phyloP scores from a whole-genome alignment of 1,139 yeast species.

The Saccharomyces pastorianus region DNA sequence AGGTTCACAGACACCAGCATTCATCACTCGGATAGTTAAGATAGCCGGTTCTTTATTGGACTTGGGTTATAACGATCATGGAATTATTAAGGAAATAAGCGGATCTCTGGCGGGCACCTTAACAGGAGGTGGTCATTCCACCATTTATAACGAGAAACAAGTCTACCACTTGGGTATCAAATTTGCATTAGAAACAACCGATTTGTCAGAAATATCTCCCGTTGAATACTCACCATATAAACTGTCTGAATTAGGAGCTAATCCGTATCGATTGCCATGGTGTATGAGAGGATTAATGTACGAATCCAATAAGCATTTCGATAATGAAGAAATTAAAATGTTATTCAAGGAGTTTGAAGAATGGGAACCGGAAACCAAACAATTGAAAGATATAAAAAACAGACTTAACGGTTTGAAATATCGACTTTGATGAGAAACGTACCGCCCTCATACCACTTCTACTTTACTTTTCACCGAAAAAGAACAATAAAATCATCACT shows the following conservation, averaged over 20 bases:
- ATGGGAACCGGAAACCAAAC: slow-evolving; percentile 83
- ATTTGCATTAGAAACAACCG: slow-evolving; percentile 69
- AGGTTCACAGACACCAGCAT: slow-evolving; percentile 42
- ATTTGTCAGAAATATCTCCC: slow-evolving; percentile 38
- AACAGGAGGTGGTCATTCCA: slow-evolving; percentile 93
- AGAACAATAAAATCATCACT: neutral
- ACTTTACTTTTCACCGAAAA: neutral
- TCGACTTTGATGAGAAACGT: slow-evolving; percentile 22
- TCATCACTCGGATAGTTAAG: slow-evolving; percentile 42
- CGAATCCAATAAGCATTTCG: slow-evolving; percentile 39
- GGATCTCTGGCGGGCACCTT: slow-evolving; percentile 79
- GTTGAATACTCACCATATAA: slow-evolving; percentile 54
- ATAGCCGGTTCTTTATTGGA: slow-evolving; percentile 48
- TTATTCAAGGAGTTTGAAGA: slow-evolving; percentile 63
- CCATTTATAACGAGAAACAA: slow-evolving; percentile 72
- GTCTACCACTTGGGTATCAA: slow-evolving; percentile 77
- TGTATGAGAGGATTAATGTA: slow-evolving; percentile 73
- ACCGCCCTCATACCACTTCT: neutral
- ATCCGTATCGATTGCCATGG: slow-evolving; percentile 89
- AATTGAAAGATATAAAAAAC: slow-evolving; percentile 72
- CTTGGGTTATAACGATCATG: slow-evolving; percentile 64
- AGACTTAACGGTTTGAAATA: slow-evolving; percentile 63
- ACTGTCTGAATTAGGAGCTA: slow-evolving; percentile 53
- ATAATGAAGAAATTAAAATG: slow-evolving; percentile 48
- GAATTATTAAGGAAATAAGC: slow-evolving; percentile 73